Evolutionary conservation across 257 asterid species (phyloP).

Genomic region (Petunia axillaris): DNA sequence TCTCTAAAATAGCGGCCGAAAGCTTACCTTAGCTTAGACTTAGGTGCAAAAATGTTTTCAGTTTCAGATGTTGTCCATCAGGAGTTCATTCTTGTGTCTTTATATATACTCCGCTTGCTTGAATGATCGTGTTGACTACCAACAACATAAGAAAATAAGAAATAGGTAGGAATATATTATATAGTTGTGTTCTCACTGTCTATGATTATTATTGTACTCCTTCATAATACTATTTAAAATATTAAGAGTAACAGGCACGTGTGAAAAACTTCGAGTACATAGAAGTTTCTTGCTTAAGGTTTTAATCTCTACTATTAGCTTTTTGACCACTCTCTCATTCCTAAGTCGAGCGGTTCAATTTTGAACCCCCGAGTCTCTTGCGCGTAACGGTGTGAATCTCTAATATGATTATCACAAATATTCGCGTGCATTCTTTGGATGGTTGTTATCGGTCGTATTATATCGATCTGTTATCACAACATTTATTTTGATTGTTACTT

Average conservation of each 20-base stretch:
- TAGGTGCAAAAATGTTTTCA: not conserved
- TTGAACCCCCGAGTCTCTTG: conserved; percentile 13
- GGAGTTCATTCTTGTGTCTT: not conserved
- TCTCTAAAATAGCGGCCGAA: not conserved
- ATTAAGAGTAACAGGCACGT: conserved; percentile 8
- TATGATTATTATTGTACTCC: not conserved
- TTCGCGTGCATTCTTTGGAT: no score
- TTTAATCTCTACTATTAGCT: not conserved
- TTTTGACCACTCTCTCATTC: not conserved
- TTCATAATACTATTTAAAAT: not conserved
- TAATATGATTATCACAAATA: no score
- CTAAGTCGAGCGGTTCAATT: conserved; percentile 1
- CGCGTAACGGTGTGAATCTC: conserved; percentile 15
- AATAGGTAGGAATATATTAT: not conserved
- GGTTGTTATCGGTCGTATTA: no score
- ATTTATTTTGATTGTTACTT: no score
- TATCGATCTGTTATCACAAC: no score
- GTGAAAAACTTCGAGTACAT: not conserved
- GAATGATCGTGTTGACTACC: not conserved
- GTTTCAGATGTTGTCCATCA: conserved; percentile 13
- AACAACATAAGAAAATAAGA: not conserved
- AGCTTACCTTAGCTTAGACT: conserved; percentile 2
- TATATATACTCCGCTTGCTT: not conserved
- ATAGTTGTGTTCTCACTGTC: conserved; percentile 18
- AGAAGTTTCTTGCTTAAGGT: not conserved